Conservation (phyloP, 305 asterid genomes). For the Fraxinus ornus region DNA sequence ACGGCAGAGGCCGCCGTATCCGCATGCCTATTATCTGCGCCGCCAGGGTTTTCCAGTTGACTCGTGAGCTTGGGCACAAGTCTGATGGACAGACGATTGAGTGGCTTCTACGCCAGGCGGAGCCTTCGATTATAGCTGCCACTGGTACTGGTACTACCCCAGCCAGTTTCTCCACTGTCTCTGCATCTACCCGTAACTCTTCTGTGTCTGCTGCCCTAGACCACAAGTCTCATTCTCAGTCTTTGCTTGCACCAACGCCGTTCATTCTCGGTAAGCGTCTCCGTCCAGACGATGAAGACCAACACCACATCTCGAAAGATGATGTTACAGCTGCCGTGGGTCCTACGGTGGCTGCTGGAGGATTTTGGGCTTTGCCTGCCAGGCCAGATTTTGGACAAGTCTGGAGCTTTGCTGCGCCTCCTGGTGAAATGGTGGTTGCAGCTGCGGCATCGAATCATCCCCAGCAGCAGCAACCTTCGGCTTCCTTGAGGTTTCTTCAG, state of each 20-base stretch:
- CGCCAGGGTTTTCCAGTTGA: conserved; percentile 90
- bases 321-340: conserved; percentile 46
- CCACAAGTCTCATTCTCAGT: conserved; percentile 56
- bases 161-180: conserved; percentile 74
- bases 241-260: conserved; percentile 60
- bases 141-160: conserved; percentile 97
- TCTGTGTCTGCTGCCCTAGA: conserved; percentile 53
- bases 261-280: conserved; percentile 88
- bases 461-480: conserved; percentile 48
- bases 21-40: conserved; percentile 99
- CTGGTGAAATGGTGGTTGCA: conserved; percentile 66
- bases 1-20: conserved; percentile 90
- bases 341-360: conserved; percentile 53
- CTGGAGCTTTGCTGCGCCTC: conserved; percentile 94
- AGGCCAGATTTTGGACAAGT: conserved; percentile 83
- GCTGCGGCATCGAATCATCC: conserved; percentile 35
- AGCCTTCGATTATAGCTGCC: conserved; percentile 92
- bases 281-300: conserved; percentile 60
- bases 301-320: conserved; percentile 51
- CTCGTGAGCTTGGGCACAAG: conserved; percentile 91
- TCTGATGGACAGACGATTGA: conserved; percentile 97
- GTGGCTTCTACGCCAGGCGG: conserved; percentile 96
- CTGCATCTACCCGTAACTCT: conserved; percentile 40
- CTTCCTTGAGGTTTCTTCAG: conserved; percentile 73
- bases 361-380: conserved; percentile 90